phyloP scores from a whole-genome alignment of 2,329 filamentous ascomycete species.

The Paracoccidioides lutzii region DNA sequence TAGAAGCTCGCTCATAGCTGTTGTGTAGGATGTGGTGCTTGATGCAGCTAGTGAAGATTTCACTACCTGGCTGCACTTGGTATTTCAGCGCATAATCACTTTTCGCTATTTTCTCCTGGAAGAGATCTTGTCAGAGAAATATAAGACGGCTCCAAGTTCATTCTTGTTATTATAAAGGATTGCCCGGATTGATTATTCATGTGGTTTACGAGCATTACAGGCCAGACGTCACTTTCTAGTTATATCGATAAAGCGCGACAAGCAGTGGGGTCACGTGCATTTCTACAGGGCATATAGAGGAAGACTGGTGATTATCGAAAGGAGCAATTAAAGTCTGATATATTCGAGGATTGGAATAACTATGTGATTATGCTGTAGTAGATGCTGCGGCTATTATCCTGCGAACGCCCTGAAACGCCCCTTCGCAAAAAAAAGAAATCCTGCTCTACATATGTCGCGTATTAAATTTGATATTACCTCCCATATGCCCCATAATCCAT shows the following conservation, averaged over 20 bases:
- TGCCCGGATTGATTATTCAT: neutral
- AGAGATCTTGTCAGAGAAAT: no score
- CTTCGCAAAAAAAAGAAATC: neutral
- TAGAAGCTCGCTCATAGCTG: constrained; percentile 46
- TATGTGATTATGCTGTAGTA: constrained; percentile 1
- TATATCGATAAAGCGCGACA: neutral
- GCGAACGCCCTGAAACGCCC: neutral
- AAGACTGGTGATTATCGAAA: neutral
- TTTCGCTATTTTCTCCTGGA: neutral
- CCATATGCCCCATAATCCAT: neutral
- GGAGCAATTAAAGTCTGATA: neutral
- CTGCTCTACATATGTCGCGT: neutral
- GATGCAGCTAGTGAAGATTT: neutral
- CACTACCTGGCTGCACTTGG: neutral
- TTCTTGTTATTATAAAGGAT: neutral
- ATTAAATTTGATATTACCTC: neutral
- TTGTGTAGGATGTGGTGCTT: neutral
- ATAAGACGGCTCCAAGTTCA: no score
- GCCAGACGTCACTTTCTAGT: no score
- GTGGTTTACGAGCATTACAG: no score
- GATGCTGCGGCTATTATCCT: neutral
- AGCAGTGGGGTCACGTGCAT: neutral
- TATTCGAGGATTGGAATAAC: neutral
- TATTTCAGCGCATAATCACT: neutral
- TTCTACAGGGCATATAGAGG: neutral